Base-by-base conservation (phyloP, 2,329 filamentous ascomycete genomes). In the Boeremia exigua region DNA sequence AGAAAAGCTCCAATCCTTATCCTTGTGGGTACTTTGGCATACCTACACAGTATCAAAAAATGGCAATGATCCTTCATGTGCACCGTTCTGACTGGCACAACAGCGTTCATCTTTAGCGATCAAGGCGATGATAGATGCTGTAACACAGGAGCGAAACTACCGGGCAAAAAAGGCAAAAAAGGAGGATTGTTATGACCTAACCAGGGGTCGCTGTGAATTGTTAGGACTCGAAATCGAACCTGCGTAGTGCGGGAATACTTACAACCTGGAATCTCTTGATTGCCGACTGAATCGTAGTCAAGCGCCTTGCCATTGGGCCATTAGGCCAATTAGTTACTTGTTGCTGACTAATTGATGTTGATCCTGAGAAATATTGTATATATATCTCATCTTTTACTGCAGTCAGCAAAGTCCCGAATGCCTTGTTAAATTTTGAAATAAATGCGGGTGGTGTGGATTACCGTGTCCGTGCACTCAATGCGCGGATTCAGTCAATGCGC, bases 231-330 rank as follows among this genome's bases (percentile, higher is more conserved):
- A 23, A 23, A 3, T 23, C 19, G 19, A 23, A 23, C 19, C 19
- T 23, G 19, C 19, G 19, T 23, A 23, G 19, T 23, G 19, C 19
- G 19, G 3, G 19, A 23, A 23, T 23, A 23, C 19, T 23, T 23
- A 23, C 19, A 68, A 68, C 66, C 66, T 68, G 66, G 60, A 68
- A 68, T 68, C 66, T 68, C 66, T 68, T 68, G 66, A 68, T 68
- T 23, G 23, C 42, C 59, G 17, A 42, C 29, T 34, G 4, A 54
- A 68, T 81, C 80, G 80, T 82, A 82, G 80, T 82, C 80, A 82
- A 81, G 79, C 80, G 79, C 80, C 80, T 82, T 82, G 79, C 80
- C 80, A 82, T 82, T 82, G 80, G 80, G 80, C 80, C 80, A 82
- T 66, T 66, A 63, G 68, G 62, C 70, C 70, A 54, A 23, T 23